Evolutionary conservation across 192 early-diverging fungal genomes (phyloP), one percentile per base, ranked within the genome.

Genomic region (Backusella australiensis): DNA sequence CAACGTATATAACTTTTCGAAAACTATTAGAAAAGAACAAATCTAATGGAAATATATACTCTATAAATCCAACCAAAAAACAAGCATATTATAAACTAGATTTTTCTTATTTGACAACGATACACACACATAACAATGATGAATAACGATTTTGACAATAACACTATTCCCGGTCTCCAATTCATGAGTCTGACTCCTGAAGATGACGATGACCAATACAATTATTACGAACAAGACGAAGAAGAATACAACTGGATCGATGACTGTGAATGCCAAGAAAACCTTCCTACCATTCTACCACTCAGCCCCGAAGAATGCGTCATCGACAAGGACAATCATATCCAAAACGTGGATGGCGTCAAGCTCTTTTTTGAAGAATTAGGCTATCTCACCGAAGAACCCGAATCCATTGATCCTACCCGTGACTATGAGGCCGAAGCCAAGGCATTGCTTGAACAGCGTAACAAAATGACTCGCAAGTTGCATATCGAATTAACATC

Each of bases 391-490:
- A 69, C 69, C 5, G 76, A 81, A 34, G 80, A 81, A 52, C 80
- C 80, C 7, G 72, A 77, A 34, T 76, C 73, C 32, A 81, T 81
- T 52, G 80, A 81, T 71, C 80, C 80, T 34, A 72, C 38, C 9
- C 59, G 70, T 29, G 76, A 81, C 12, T 81, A 81, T 32, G 80
- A 81, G 36, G 74, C 76, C n/a, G 80, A 81, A 52, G 66, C 66
- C 6, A 6, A 59, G 35, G n/a, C 35, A 21, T 32, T 76, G 35
- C 53, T 75, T 34, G 34, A 69, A 36, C 32, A 74, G 34, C 78
- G 78, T 14, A 73, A 59, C 17, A 42, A 73, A n/a, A 49, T 19
- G 23, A 59, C 46, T 23, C 73, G 49, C 26, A 35, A 69, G 29
- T 17, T 70, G 26, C 71, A 69, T 59, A 56, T 73, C 23, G 42